Conservation (phyloP, 2,329 filamentous ascomycete species). For the Xylariales sp. region DNA sequence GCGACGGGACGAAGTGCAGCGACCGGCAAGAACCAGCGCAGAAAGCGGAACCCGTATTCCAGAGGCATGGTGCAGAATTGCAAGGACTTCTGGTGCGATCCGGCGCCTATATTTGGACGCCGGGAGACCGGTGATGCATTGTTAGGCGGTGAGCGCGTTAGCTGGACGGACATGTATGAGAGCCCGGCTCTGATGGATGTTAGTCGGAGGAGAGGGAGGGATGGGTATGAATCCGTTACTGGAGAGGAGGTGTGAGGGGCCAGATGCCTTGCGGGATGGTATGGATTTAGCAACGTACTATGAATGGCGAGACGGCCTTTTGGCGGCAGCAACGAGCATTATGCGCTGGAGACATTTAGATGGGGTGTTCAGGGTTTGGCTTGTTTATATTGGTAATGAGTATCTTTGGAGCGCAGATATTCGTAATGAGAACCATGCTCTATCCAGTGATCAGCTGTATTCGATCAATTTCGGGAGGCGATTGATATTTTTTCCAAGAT, state of each 20-base stretch:
- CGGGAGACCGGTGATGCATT: constrained; percentile 70
- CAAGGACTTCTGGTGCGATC: constrained; percentile 93
- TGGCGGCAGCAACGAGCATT: too few species aligned
- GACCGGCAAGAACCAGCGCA: constrained; percentile 42
- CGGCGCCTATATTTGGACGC: constrained; percentile 72
- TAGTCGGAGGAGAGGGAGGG: constrained; percentile 41
- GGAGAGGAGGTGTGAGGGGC: constrained; percentile 41
- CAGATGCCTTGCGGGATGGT: too few species aligned
- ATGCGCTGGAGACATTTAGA: too few species aligned
- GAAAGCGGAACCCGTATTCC: constrained; percentile 76
- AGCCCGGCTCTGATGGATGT: constrained; percentile 65
- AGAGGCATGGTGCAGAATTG: constrained; percentile 83
- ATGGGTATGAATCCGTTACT: constrained; percentile 60
- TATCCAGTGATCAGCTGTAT: too few species aligned
- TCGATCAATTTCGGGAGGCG: too few species aligned
- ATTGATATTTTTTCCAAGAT: too few species aligned
- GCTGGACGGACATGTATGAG: constrained; percentile 90
- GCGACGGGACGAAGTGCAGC: constrained; percentile 78
- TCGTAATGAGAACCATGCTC: too few species aligned
- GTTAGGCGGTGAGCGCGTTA: constrained; percentile 72
- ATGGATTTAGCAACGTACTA: too few species aligned
- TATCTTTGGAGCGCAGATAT: too few species aligned
- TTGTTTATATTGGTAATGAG: too few species aligned
- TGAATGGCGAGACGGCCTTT: too few species aligned
- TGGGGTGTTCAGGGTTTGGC: too few species aligned